phyloP scores from a whole-genome alignment of 441 rosid genomes.

The Isatis lusitanica region DNA sequence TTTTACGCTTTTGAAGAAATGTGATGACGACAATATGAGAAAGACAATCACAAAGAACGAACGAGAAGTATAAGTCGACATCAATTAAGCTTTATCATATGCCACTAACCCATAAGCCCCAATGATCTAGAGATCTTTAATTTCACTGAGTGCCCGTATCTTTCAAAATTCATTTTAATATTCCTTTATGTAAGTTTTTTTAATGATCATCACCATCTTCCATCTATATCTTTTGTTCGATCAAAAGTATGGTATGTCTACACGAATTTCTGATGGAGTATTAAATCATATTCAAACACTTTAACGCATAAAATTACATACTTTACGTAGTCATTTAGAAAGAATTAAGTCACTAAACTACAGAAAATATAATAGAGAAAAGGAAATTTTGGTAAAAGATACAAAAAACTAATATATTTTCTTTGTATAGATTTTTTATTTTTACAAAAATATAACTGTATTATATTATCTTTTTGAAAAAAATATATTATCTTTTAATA shows the following conservation, averaged over 20 bases:
- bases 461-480: too few species aligned
- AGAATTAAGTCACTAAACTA: neutral
- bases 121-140: constrained; percentile 9
- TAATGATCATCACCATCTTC: neutral
- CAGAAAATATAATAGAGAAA: neutral
- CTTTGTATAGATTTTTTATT: too few species aligned
- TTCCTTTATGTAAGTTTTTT: neutral
- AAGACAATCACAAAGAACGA: constrained; percentile 37
- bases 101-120: constrained; percentile 22
- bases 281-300: neutral
- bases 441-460: too few species aligned
- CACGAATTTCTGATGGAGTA: neutral
- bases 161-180: neutral
- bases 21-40: constrained; percentile 25
- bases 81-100: constrained; percentile 25
- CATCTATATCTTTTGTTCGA: neutral
- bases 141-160: constrained; percentile 14
- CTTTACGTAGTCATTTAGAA: neutral
- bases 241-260: neutral
- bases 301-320: neutral
- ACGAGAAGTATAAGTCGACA: constrained; percentile 28
- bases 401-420: too few species aligned
- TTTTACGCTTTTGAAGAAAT: constrained; percentile 15
- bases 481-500: too few species aligned
- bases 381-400: too few species aligned